phyloP scores from a whole-genome alignment of 306 rosid species.

The Cicer pinnatifidum region DNA sequence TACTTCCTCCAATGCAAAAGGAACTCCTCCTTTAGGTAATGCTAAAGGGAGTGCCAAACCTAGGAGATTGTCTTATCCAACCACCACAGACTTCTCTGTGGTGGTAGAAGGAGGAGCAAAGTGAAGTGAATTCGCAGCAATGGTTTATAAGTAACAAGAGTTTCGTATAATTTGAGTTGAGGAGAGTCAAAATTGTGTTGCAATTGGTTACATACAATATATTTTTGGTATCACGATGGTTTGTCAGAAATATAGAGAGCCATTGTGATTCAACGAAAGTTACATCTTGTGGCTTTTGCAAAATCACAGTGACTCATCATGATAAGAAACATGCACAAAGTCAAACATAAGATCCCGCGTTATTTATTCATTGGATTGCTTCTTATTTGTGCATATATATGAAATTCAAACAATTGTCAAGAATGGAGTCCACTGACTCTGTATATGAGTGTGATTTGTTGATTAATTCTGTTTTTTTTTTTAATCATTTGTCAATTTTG shows the following conservation, averaged over 20 bases:
- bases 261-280: too few relatives aligned
- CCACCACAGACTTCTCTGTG: slow-evolving; percentile 54
- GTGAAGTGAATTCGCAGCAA: slow-evolving; percentile 39
- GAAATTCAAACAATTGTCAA: too few relatives aligned
- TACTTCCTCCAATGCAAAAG: slow-evolving; percentile 52
- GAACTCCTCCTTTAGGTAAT: slow-evolving; percentile 52
- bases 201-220: slow-evolving; percentile 22
- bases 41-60: slow-evolving; percentile 60
- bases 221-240: too few relatives aligned
- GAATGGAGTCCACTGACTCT: too few relatives aligned
- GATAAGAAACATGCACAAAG: slow-evolving; percentile 1
- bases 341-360: slow-evolving; percentile 35
- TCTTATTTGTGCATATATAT: slow-evolving; percentile 40
- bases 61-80: slow-evolving; percentile 74
- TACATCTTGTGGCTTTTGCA: too few relatives aligned
- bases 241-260: too few relatives aligned
- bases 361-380: slow-evolving; percentile 46
- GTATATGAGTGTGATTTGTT: too few relatives aligned
- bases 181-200: slow-evolving; percentile 44
- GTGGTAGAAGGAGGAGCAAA: slow-evolving; percentile 47
- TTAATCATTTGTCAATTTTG: too few relatives aligned
- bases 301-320: too few relatives aligned
- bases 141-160: slow-evolving; percentile 46
- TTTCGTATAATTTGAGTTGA: slow-evolving; percentile 37
- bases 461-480: too few relatives aligned